Base-by-base conservation (phyloP, 176 grass and related monocot genomes). In the Oryza officinalis region DNA sequence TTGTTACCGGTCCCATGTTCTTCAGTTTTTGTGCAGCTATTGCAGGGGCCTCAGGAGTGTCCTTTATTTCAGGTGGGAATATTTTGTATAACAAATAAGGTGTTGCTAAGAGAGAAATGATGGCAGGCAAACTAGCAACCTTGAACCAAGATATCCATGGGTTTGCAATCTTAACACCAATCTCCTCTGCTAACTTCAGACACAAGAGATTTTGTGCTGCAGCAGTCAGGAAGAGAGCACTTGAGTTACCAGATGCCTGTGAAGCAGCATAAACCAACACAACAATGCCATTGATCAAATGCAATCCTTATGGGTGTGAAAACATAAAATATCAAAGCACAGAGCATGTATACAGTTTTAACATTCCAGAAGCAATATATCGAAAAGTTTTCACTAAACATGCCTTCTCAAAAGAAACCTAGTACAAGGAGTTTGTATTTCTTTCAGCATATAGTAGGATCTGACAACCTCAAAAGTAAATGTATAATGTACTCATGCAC, bases 141-240 rank as follows among this genome's bases (percentile, higher is more conserved):
- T 92, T 90, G 40, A 99, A 91, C 96, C 96, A 99, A 71, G 83
- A 71, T 75, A 99, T 77, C 96, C 96, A 99, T 75, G 93, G 96
- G 82, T 85, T 99, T 92, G 69, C 91, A 67, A 99, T 89, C 61
- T 78, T 81, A 73, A 99, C 88, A 76, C 96, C 96, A 85, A 94
- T 67, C 83, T 99, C 93, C 77, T 99, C 96, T 17, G 96, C 93
- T 86, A 99, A 75, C 78, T 96, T 96, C 71, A 99, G 81, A 22
- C 96, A 99, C 80, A 99, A 83, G 25, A 99, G 89, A 76, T 99
- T 99, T 78, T 99, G 96, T 59, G 96, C 96, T 84, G 96, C 96
- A 40, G 93, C 96, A 63, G 96, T 99, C 84, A 99, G 84, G 88
- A 94, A 99, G 80, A 99, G 91, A 70, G 93, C 96, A 87, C 96